phyloP scores from a whole-genome alignment of 306 rosid genomes.

The Malus fusca region DNA sequence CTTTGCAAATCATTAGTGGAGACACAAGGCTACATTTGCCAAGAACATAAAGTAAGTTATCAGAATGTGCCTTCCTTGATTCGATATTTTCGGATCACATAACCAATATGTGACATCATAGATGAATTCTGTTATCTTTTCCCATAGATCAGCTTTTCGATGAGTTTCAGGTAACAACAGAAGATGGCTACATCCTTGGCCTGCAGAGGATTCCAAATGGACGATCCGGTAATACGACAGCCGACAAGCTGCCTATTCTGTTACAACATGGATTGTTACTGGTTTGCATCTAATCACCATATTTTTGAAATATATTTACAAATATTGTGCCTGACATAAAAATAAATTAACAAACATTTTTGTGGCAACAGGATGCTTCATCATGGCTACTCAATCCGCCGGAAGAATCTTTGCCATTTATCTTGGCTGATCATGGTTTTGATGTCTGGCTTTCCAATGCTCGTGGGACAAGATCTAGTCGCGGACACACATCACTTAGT shows the following conservation, averaged over 20 bases:
- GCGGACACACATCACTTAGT: slow-evolving; percentile 25
- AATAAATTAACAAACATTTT: background rate
- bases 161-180: slow-evolving; percentile 44
- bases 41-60: slow-evolving; percentile 33
- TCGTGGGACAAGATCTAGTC: slow-evolving; percentile 63
- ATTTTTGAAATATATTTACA: background rate
- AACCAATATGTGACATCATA: background rate
- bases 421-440: slow-evolving; percentile 60
- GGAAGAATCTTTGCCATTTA: slow-evolving; percentile 45
- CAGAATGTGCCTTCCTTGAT: background rate
- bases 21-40: slow-evolving; percentile 52
- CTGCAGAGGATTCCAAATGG: slow-evolving; percentile 45
- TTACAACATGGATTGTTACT: slow-evolving; percentile 58
- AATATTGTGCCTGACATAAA: background rate
- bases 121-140: background rate
- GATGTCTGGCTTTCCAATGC: slow-evolving; percentile 73
- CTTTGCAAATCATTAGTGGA: slow-evolving; percentile 47
- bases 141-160: background rate
- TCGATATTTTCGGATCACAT: background rate
- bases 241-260: slow-evolving; percentile 45
- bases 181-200: slow-evolving; percentile 59
- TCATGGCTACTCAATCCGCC: slow-evolving; percentile 54
- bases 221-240: slow-evolving; percentile 18
- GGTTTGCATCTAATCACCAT: slow-evolving; percentile 19
- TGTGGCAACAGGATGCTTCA: slow-evolving; percentile 13